Percentiles rank a stretch among this genome's conserved stretches.
These are phyloP conservation scores for Cucurbita pepo DNA, from an alignment of 306 rosid genomes.

Conservation along the genomic window DNA sequence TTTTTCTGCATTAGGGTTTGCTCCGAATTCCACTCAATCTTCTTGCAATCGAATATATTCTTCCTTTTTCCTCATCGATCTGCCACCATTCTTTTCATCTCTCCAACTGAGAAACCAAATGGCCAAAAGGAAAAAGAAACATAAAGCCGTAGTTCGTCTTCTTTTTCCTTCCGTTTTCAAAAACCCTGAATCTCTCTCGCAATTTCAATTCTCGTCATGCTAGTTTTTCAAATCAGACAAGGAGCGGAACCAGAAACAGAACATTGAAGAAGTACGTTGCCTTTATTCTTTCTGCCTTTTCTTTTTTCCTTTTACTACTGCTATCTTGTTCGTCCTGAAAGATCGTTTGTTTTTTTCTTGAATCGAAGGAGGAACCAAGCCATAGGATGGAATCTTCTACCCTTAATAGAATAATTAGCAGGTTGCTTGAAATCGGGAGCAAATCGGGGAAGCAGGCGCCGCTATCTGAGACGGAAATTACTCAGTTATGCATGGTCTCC, in stretches of 20 bases:
- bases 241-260: not conserved
- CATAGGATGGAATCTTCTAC: slow-evolving; percentile 41
- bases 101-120: not conserved
- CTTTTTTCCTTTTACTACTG: slow-evolving; percentile 3
- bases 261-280: slow-evolving; percentile 9
- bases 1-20: not conserved
- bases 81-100: slow-evolving; percentile 21
- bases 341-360: not conserved
- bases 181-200: not conserved
- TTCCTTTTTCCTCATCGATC: slow-evolving; percentile 3
- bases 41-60: slow-evolving; percentile 32
- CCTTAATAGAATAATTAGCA: slow-evolving; percentile 50
- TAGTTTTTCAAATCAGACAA: slow-evolving; percentile 4
- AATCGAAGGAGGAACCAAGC: not conserved
- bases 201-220: not conserved
- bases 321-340: not conserved
- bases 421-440: slow-evolving; percentile 51
- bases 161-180: not conserved
- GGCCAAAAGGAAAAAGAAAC: not conserved
- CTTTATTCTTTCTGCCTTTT: slow-evolving; percentile 14
- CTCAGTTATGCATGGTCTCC: slow-evolving; percentile 60
- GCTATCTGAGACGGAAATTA: slow-evolving; percentile 60
- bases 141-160: not conserved
- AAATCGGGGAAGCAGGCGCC: slow-evolving; percentile 59
- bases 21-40: slow-evolving; percentile 10